Percentiles rank a stretch among this genome's conserved stretches.
These are phyloP conservation scores for Phialophora tarda DNA, from an alignment of 2,329 filamentous ascomycete species.

Conservation along the genomic window DNA sequence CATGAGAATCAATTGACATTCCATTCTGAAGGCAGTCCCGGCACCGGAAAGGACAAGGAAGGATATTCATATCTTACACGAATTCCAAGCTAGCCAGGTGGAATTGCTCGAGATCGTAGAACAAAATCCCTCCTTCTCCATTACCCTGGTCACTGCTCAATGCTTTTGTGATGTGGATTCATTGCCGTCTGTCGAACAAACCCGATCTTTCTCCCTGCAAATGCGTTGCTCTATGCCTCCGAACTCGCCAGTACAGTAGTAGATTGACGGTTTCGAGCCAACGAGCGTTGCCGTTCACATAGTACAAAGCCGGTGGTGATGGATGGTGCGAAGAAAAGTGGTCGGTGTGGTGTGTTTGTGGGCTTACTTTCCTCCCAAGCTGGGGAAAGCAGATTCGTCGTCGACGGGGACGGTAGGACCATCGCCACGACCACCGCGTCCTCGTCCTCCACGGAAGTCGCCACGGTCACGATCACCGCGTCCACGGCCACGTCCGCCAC, in stretches of 20 bases:
- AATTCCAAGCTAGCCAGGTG: constrained; percentile 33
- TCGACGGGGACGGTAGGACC: constrained; percentile 36
- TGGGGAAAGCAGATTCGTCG: constrained; percentile 40
- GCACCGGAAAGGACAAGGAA: constrained; percentile 22
- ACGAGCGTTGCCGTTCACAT: constrained; percentile 31
- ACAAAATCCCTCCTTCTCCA: constrained; percentile 34
- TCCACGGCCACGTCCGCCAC: constrained; percentile 53
- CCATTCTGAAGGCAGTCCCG: constrained; percentile 33
- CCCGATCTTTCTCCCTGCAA: constrained; percentile 29
- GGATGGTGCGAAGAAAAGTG: constrained; percentile 24
- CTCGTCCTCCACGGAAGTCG: constrained; percentile 41
- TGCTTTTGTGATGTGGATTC: constrained; percentile 28
- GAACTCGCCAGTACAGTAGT: constrained; percentile 27
- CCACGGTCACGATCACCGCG: constrained; percentile 52
- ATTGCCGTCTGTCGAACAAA: constrained; percentile 20
- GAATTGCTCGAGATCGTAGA: constrained; percentile 32
- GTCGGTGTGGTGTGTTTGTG: constrained; percentile 12
- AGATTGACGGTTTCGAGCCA: constrained; percentile 25
- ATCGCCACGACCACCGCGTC: constrained; percentile 36
- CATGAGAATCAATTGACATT: constrained; percentile 29
- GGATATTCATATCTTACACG: constrained; percentile 34
- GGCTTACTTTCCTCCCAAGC: constrained; percentile 39
- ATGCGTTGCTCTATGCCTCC: constrained; percentile 26
- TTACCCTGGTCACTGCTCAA: constrained; percentile 26
- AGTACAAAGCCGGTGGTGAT: constrained; percentile 31